Conservation (phyloP, 306 rosid genomes). For the Lathyrus aphaca region DNA sequence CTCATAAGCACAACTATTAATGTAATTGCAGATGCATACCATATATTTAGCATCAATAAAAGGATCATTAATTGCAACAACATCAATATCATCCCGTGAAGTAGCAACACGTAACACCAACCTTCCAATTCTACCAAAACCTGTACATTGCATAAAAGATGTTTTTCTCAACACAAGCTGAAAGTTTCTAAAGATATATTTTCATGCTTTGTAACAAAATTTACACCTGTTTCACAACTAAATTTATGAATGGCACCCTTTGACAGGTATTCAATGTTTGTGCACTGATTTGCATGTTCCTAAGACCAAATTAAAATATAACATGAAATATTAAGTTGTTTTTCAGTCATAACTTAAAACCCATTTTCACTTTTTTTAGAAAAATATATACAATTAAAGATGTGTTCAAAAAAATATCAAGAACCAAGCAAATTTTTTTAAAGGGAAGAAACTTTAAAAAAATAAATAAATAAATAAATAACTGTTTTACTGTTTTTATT, state of each 20-base stretch:
- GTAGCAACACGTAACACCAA: constrained; percentile 86
- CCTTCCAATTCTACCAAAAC: constrained; percentile 98
- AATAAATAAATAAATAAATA: not conserved
- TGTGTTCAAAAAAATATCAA: not conserved
- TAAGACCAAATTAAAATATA: constrained; percentile 14
- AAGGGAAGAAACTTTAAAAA: not conserved
- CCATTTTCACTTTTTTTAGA: not conserved
- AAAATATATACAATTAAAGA: not conserved
- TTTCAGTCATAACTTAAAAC: not conserved
- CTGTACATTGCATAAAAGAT: constrained; percentile 49
- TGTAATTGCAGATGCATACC: constrained; percentile 56
- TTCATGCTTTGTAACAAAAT: constrained; percentile 10
- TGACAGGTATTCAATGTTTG: not conserved
- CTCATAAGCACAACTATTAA: constrained; percentile 22
- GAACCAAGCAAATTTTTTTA: not conserved
- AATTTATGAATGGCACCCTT: not conserved
- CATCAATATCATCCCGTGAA: constrained; percentile 86
- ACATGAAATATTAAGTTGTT: constrained; percentile 1
- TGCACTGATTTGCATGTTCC: constrained; percentile 6
- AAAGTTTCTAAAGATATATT: not conserved
- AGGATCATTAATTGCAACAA: constrained; percentile 93
- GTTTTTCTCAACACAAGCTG: constrained; percentile 13
- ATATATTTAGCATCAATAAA: constrained; percentile 89
- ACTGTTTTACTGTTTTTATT: not conserved
- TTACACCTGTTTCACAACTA: constrained; percentile 1